phyloP scores from a whole-genome alignment of 129 eudicot genomes.

The Ambrosia trifida region DNA sequence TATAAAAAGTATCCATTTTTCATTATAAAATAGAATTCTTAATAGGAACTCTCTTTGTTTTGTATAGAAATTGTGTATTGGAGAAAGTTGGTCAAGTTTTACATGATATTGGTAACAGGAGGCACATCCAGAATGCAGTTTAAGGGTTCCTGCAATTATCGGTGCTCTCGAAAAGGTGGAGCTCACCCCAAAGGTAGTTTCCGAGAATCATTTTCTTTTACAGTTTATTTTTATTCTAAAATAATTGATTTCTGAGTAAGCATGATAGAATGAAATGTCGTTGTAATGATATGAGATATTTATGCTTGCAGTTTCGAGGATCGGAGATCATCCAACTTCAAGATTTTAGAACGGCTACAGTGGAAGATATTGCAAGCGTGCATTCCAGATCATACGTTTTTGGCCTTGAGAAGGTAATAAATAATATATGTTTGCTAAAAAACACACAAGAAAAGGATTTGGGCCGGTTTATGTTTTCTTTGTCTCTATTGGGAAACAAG shows the following conservation, averaged over 20 bases:
- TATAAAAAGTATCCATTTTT: slow-evolving; percentile 11
- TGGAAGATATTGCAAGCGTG: slow-evolving; percentile 75
- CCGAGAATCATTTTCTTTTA: neutral
- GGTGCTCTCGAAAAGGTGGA: slow-evolving; percentile 68
- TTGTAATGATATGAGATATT: slow-evolving; percentile 22
- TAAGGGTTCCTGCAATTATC: slow-evolving; percentile 87
- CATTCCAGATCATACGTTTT: slow-evolving; percentile 75
- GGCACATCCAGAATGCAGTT: slow-evolving; percentile 89
- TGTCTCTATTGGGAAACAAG: no score
- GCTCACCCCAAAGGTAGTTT: slow-evolving; percentile 77
- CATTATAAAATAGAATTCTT: neutral
- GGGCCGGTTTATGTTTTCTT: no score
- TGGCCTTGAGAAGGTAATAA: slow-evolving; percentile 86
- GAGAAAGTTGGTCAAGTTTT: slow-evolving; percentile 16
- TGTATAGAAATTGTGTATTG: slow-evolving; percentile 24
- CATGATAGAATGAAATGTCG: neutral
- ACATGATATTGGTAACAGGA: slow-evolving; percentile 54
- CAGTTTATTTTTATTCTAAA: neutral
- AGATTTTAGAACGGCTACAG: slow-evolving; percentile 62
- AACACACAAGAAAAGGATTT: no score
- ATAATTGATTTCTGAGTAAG: neutral
- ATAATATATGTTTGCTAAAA: no score
- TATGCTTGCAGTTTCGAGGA: slow-evolving; percentile 62
- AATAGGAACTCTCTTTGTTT: neutral
- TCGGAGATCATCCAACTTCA: slow-evolving; percentile 70